Conservation (phyloP, 108 stramenopile genomes). For the Skeletonema costatum region DNA sequence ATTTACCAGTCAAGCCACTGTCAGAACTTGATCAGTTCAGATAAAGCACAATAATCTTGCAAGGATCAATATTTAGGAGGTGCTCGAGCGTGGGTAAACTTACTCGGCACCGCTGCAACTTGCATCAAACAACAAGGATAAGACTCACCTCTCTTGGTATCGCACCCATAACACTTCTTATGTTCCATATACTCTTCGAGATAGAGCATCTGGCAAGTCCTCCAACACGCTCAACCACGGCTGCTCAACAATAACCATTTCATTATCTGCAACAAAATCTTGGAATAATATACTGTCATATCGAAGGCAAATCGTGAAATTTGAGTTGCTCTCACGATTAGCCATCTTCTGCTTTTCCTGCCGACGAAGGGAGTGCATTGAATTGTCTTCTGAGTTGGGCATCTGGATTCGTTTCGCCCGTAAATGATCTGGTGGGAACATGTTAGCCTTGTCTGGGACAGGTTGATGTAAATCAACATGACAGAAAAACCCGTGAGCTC, state of each 20-base stretch:
- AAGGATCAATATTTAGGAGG: constrained; percentile 41
- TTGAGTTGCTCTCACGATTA: constrained; percentile 10
- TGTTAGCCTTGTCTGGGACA: constrained; percentile 59
- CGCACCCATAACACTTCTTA: constrained; percentile 11
- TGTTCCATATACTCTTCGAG: constrained; percentile 77
- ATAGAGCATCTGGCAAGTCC: constrained; percentile 76
- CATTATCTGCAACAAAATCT: constrained; percentile 66
- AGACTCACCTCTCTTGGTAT: constrained; percentile 1
- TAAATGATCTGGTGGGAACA: constrained; percentile 67
- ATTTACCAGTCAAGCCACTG: constrained; percentile 26
- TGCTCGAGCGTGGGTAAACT: constrained; percentile 25
- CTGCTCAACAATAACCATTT: constrained; percentile 87
- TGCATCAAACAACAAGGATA: neutral
- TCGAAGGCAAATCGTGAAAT: constrained; percentile 75
- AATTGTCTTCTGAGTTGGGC: constrained; percentile 15
- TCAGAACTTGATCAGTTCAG: constrained; percentile 41
- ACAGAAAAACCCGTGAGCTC: constrained; percentile 76
- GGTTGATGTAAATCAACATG: constrained; percentile 60
- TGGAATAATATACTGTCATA: constrained; percentile 80
- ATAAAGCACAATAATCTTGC: constrained; percentile 44
- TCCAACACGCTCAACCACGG: constrained; percentile 82
- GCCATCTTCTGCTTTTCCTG: constrained; percentile 11
- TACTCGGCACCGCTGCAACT: constrained; percentile 49
- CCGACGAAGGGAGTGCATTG: constrained; percentile 1
- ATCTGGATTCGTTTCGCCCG: constrained; percentile 38